Percentiles rank a stretch among this genome's conserved stretches.
Evolutionary conservation across 2,329 filamentous ascomycete species (phyloP).

Genomic region (Cadophora sp.): DNA sequence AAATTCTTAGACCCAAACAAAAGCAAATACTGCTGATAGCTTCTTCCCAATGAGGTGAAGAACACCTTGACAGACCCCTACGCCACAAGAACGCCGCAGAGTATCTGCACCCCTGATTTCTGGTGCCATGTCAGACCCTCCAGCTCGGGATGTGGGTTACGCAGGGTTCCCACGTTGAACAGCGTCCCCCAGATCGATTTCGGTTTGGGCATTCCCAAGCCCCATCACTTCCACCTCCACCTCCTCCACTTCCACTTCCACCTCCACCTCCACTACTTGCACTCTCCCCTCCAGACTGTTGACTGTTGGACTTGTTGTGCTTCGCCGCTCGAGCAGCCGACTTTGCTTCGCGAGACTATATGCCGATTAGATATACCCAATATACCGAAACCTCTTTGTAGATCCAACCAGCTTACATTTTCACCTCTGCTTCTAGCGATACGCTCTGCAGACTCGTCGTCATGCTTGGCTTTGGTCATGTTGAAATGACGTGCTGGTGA

Average conservation of each 20-base stretch:
- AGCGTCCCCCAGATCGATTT: conserved; percentile 30
- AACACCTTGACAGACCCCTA: neutral
- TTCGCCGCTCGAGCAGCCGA: conserved; percentile 28
- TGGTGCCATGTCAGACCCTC: conserved; percentile 10
- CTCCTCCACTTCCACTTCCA: conserved; percentile 12
- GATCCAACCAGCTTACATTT: conserved; percentile 28
- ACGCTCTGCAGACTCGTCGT: conserved; percentile 30
- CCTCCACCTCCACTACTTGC: conserved; percentile 2
- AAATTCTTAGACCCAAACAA: neutral
- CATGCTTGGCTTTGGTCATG: conserved; percentile 31
- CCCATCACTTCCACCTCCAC: conserved; percentile 2
- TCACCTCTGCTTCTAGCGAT: conserved; percentile 30
- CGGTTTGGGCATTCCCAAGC: conserved; percentile 23
- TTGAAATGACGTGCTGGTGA: neutral
- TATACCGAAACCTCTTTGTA: neutral
- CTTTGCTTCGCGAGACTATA: conserved; percentile 33
- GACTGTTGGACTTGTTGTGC: conserved; percentile 17
- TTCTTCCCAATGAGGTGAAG: neutral
- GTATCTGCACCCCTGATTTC: neutral
- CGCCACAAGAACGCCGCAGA: conserved; percentile 1
- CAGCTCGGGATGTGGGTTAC: conserved; percentile 22
- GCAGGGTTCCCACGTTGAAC: conserved; percentile 30
- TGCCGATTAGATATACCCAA: conserved; percentile 6
- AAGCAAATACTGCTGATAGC: neutral
- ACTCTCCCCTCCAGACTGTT: conserved; percentile 7